These are phyloP conservation scores for Cyberlindnera xylosilytica DNA, from an alignment of 805 yeast species.

Conservation along the genomic window DNA sequence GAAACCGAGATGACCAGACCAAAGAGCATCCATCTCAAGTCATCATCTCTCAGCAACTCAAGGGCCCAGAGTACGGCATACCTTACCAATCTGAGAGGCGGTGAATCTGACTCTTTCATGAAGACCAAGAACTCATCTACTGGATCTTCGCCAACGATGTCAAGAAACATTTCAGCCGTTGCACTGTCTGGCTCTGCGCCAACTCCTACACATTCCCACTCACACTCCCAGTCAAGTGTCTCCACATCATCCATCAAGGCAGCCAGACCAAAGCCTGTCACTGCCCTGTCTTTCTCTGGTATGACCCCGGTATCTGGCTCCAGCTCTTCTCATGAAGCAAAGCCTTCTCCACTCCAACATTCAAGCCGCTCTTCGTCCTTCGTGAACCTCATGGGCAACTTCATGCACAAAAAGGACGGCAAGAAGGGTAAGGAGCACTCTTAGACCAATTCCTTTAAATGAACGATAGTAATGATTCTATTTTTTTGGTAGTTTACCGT, in stretches of 20 bases:
- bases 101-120: constrained; percentile 9
- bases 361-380: constrained; percentile 25
- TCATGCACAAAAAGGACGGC: constrained; percentile 25
- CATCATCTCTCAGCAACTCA: constrained; percentile 26
- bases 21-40: constrained; percentile 26
- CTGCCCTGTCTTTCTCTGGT: constrained; percentile 8
- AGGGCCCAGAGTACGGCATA: constrained; percentile 27
- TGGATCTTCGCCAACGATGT: constrained; percentile 21
- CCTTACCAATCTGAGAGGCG: constrained; percentile 22
- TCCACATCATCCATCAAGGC: background rate
- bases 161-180: constrained; percentile 21
- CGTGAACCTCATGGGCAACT: constrained; percentile 26
- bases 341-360: constrained; percentile 6
- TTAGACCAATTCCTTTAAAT: background rate
- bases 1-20: constrained; percentile 24
- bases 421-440: constrained; percentile 1
- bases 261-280: constrained; percentile 8
- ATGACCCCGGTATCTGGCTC: constrained; percentile 8
- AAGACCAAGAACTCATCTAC: constrained; percentile 12
- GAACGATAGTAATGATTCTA: background rate
- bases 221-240: constrained; percentile 1
- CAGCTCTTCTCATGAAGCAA: constrained; percentile 1
- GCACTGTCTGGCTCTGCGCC: background rate
- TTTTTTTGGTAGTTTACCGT: too few species aligned
- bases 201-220: constrained; percentile 1